Evolutionary conservation across 2,329 filamentous ascomycete genomes (phyloP).

Genomic region (Ophiocordyceps sinensis): DNA sequence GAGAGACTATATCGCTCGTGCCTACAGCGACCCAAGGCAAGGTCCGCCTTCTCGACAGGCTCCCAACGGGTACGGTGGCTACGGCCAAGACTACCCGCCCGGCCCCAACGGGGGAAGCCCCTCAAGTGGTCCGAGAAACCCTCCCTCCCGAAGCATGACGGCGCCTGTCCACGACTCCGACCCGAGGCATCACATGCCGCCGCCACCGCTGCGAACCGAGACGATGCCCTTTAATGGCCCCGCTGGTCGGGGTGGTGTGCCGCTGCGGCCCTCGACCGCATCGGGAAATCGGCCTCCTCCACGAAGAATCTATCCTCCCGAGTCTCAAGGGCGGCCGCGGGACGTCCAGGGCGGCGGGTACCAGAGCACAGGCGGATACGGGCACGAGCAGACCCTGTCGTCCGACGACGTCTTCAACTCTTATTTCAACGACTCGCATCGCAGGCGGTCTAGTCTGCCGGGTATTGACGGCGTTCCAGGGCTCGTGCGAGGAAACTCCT

Average conservation of each 20-base stretch:
- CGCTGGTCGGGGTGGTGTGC: conserved; percentile 25
- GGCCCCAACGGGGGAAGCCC: conserved; percentile 14
- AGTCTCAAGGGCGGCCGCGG: conserved; percentile 22
- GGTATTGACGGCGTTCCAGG: conserved; percentile 27
- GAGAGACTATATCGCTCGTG: conserved; percentile 19
- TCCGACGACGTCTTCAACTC: conserved; percentile 39
- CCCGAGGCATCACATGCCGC: conserved; percentile 19
- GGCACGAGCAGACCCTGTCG: conserved; percentile 17
- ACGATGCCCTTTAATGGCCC: conserved; percentile 32
- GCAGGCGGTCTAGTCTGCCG: conserved; percentile 16
- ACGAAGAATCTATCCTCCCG: conserved; percentile 33
- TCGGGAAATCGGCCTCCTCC: conserved; percentile 36
- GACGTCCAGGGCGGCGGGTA: conserved; percentile 13
- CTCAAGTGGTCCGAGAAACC: conserved; percentile 27
- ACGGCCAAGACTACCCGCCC: conserved; percentile 12
- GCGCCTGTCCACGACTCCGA: conserved; percentile 39
- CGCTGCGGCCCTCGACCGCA: conserved; percentile 41
- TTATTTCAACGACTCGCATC: conserved; percentile 30
- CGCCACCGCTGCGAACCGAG: conserved; percentile 23
- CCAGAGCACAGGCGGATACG: conserved; percentile 10
- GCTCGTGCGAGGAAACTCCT: conserved; percentile 24
- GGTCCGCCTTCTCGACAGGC: conserved; percentile 12
- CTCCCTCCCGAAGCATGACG: conserved; percentile 44
- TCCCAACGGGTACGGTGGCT: conserved; percentile 9
- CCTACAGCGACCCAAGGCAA: conserved; percentile 12